These are phyloP conservation scores for Yarrowia osloensis DNA, from an alignment of 805 yeast species.

Conservation along the genomic window DNA sequence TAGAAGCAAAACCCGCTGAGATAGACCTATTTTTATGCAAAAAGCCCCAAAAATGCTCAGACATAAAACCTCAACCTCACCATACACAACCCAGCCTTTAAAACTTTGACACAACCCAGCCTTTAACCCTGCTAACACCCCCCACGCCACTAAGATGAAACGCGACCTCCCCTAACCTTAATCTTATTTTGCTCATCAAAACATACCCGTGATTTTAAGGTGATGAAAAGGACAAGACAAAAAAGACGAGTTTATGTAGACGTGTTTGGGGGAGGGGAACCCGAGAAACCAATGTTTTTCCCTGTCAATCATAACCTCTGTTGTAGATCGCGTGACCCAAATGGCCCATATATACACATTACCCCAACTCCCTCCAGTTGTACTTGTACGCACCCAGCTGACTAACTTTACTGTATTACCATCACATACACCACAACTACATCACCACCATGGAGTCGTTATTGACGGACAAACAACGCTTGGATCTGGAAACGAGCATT, in stretches of 20 bases:
- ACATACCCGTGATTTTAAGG: neutral
- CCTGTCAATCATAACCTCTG: too few relatives aligned
- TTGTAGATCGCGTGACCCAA: neutral
- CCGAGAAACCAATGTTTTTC: too few relatives aligned
- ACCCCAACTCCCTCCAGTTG: neutral
- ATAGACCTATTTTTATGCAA: too few relatives aligned
- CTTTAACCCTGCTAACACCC: too few relatives aligned
- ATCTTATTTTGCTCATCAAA: neutral
- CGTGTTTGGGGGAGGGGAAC: too few relatives aligned
- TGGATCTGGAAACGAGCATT: constrained; percentile 51
- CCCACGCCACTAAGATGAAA: neutral
- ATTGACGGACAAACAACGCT: constrained; percentile 49
- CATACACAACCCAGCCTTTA: too few relatives aligned
- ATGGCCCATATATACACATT: neutral
- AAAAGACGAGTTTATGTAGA: too few relatives aligned
- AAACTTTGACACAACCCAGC: too few relatives aligned
- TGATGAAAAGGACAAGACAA: neutral
- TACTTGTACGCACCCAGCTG: neutral
- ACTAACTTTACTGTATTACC: neutral
- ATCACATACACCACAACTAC: neutral
- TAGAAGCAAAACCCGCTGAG: too few relatives aligned
- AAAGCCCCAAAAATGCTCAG: too few relatives aligned
- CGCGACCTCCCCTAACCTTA: constrained; percentile 15
- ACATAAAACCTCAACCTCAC: too few relatives aligned
- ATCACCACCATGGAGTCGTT: constrained; percentile 37